These are phyloP conservation scores for Aureobasidium lini DNA, from an alignment of 2,329 filamentous ascomycete species.

Conservation along the genomic window DNA sequence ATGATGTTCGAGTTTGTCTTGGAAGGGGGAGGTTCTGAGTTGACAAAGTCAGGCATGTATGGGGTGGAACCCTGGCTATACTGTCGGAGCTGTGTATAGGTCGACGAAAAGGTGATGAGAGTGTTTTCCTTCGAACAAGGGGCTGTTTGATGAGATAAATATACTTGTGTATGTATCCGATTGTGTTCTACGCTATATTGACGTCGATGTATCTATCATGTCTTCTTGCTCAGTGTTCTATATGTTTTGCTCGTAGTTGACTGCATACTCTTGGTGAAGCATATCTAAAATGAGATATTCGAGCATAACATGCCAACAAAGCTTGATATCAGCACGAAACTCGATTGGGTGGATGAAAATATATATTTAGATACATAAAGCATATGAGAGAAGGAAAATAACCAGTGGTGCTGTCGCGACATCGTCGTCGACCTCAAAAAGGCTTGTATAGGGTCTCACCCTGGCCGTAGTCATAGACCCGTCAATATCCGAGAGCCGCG, in stretches of 20 bases:
- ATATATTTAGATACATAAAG: not conserved
- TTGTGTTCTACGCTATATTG: not conserved
- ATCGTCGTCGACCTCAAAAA: not conserved
- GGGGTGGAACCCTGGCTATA: not conserved
- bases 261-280: not conserved
- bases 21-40: no score
- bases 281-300: not conserved
- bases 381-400: not conserved
- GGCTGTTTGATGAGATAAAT: not conserved
- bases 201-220: not conserved
- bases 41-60: not conserved
- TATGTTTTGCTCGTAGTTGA: not conserved
- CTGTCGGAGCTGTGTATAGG: not conserved
- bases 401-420: not conserved
- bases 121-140: not conserved
- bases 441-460: constrained; percentile 1
- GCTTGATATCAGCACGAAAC: not conserved
- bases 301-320: not conserved
- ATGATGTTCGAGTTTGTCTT: not conserved
- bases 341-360: rapidly evolving
- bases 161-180: not conserved
- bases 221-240: not conserved
- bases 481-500: not conserved
- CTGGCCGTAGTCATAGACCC: not conserved
- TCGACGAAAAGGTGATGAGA: not conserved